Conservation (phyloP, 192 early-diverging fungal genomes). For the Linnemannia schmuckeri region DNA sequence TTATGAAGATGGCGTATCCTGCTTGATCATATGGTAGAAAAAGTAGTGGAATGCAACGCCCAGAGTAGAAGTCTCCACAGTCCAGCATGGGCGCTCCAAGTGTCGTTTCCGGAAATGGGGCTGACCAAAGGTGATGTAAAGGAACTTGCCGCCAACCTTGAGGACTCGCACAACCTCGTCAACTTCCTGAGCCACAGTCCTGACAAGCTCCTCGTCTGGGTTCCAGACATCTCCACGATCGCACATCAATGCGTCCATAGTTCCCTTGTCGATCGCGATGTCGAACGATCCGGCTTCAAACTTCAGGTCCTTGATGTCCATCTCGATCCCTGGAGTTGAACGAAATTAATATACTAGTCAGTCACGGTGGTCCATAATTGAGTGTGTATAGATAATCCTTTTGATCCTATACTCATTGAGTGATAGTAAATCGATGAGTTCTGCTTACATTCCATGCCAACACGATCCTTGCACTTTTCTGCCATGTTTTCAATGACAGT, state of each 20-base stretch:
- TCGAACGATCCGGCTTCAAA: conserved; percentile 76
- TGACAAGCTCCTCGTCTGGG: conserved; percentile 77
- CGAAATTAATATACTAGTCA: background rate
- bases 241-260: conserved; percentile 92
- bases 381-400: background rate
- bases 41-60: conserved; percentile 88
- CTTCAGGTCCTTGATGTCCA: conserved; percentile 83
- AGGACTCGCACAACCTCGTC: conserved; percentile 84
- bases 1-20: conserved; percentile 16
- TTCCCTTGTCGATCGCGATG: conserved; percentile 89
- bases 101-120: conserved; percentile 89
- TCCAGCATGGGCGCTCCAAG: conserved; percentile 76
- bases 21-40: conserved; percentile 76
- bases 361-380: background rate
- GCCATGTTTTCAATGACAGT: conserved; percentile 86
- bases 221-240: conserved; percentile 91
- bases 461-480: conserved; percentile 59
- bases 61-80: conserved; percentile 73
- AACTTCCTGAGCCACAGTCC: conserved; percentile 76
- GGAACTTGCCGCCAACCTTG: conserved; percentile 80
- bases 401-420: background rate
- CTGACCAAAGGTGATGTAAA: conserved; percentile 93
- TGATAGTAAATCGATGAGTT: background rate
- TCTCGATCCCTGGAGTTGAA: conserved; percentile 64
- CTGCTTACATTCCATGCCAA: conserved; percentile 69